Evolutionary conservation across 169 alveolate species (phyloP), one percentile per base, ranked within the genome.

Genomic region (Miamiensis avidus): DNA sequence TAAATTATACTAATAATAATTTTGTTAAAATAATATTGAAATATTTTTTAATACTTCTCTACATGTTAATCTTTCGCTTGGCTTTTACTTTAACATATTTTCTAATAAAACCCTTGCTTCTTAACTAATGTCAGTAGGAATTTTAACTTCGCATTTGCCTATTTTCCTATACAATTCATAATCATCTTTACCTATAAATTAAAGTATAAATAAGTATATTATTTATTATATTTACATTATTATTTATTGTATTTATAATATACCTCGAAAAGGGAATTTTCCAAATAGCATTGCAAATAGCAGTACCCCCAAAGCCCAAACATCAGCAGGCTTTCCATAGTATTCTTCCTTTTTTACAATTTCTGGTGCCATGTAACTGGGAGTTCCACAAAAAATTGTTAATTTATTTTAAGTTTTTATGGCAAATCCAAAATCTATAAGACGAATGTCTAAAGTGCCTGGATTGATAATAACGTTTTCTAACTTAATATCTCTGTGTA

Each of bases 301-400:
- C 69, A 94, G 88, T 33, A 94, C 93, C 25, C 97, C 97, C 25
- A 92, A 82, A 69, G 95, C 93, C 97, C 97, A 94, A 6, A 92
- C 75, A 84, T 94, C 96, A 32, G 94, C 95, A n/a, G 94, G 93
- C 75, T 87, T 89, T 0, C 96, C 96, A 72, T 78, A 89, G 77
- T 90, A 91, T 72, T 92, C 93, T 72, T 89, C 75, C 87, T 91
- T 92, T 76, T 83, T 84, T 26, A 91, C 93, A 1, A 94, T 89
- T 92, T 94, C 97, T 26, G 97, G 97, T 15, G 97, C 93, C 97
- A 94, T 94, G 76, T 94, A 94, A 74, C 93, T 89, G 4, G 95
- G 94, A 74, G 95, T 93, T 30, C 94, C 94, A 81, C 95, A 91
- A 75, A 85, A 91, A 65, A 88, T 83, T n/a, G 76, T 89, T 0